phyloP scores from a whole-genome alignment of 495 filamentous ascomycete genomes.

The Penicillium parvum region DNA sequence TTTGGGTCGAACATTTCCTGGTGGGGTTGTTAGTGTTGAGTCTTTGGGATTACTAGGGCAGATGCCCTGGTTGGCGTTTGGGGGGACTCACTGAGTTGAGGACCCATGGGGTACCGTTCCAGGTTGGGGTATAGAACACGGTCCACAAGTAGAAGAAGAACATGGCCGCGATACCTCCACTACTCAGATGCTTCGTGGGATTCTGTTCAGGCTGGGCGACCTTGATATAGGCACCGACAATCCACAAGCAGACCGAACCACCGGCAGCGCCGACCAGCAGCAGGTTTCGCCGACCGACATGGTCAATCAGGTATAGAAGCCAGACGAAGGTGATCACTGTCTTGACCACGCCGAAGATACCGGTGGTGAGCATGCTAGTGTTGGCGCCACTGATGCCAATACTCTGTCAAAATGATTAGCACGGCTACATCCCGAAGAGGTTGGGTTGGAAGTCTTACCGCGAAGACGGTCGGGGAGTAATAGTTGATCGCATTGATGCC shows the following conservation, averaged over 20 bases:
- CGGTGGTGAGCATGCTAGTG: constrained; percentile 48
- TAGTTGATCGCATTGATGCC: constrained; percentile 72
- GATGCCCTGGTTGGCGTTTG: not conserved
- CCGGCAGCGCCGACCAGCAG: constrained; percentile 70
- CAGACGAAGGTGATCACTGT: constrained; percentile 58
- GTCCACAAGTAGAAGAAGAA: constrained; percentile 83
- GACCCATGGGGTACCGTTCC: constrained; percentile 71
- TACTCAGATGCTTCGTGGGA: constrained; percentile 34
- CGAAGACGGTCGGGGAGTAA: constrained; percentile 59
- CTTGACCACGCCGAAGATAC: constrained; percentile 52
- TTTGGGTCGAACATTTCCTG: constrained; percentile 58
- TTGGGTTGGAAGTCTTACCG: constrained; percentile 6
- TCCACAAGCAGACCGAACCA: constrained; percentile 67
- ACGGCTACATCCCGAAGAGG: too few relatives aligned
- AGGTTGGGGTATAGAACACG: constrained; percentile 69
- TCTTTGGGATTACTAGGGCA: not conserved
- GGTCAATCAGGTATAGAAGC: constrained; percentile 68
- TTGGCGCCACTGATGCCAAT: constrained; percentile 55
- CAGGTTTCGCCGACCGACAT: constrained; percentile 61
- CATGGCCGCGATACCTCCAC: constrained; percentile 63
- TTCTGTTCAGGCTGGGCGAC: constrained; percentile 44
- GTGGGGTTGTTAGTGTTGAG: constrained; percentile 1
- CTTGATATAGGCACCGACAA: constrained; percentile 70
- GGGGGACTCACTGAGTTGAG: constrained; percentile 47
- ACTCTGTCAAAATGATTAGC: constrained; percentile 20